Evolutionary conservation across 768 basidiomycete genomes (phyloP).

Genomic region (Lactarius sanguifluus): DNA sequence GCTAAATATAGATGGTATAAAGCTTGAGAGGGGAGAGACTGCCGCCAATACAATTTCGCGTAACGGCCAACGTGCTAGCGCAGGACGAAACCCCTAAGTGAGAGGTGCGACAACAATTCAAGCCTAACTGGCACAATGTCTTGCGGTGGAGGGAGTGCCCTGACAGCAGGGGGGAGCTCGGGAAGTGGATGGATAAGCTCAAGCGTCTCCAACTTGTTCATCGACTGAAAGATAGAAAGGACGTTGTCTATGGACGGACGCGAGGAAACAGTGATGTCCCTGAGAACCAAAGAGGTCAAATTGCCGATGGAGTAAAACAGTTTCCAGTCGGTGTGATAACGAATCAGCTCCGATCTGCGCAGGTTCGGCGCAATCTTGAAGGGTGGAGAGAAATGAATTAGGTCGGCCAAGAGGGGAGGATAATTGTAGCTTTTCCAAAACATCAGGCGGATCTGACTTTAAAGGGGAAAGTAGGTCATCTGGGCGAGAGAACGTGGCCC

Average conservation of each 20-base stretch:
- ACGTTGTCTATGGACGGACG: slow-evolving; percentile 15
- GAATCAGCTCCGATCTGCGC: slow-evolving; percentile 9
- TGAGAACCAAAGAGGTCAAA: slow-evolving; percentile 16
- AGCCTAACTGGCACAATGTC: slow-evolving; percentile 11
- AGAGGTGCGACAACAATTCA: slow-evolving; percentile 4
- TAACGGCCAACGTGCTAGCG: slow-evolving; percentile 6
- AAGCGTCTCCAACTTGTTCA: slow-evolving; percentile 17
- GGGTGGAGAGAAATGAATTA: neutral
- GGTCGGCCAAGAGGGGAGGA: neutral
- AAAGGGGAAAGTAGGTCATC: slow-evolving; percentile 4
- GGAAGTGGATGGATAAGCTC: slow-evolving; percentile 3
- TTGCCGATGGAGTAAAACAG: slow-evolving; percentile 10
- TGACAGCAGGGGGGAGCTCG: slow-evolving; percentile 8
- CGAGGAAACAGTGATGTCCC: neutral
- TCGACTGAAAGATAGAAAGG: slow-evolving; percentile 8
- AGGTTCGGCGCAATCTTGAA: slow-evolving; percentile 15
- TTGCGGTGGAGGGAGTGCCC: slow-evolving; percentile 9
- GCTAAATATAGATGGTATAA: slow-evolving; percentile 19
- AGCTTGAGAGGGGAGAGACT: slow-evolving; percentile 7
- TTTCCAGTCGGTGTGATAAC: slow-evolving; percentile 20
- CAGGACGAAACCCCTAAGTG: slow-evolving; percentile 13
- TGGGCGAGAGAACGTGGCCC: neutral
- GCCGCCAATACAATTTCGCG: slow-evolving; percentile 9
- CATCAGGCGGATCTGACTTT: slow-evolving; percentile 1
- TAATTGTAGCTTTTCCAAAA: slow-evolving; percentile 19